A percentile compares a stretch with the other conserved stretches of the same genome.
These are phyloP conservation scores for Kodamaea kakaduensis DNA, from an alignment of 805 yeast species.

Conservation along the genomic window DNA sequence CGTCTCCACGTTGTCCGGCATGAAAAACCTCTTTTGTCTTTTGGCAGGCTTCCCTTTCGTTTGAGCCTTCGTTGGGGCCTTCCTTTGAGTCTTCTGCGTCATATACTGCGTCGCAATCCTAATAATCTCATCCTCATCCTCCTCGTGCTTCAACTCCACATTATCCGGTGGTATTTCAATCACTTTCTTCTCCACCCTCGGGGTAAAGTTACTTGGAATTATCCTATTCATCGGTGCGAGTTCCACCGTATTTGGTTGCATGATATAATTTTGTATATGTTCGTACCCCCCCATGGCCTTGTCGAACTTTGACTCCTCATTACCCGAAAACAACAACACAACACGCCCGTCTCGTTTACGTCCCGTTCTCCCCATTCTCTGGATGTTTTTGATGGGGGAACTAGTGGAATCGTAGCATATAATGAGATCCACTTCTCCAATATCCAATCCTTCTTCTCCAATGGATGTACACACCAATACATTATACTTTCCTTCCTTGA, in stretches of 20 bases:
- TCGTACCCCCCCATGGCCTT: conserved; percentile 82
- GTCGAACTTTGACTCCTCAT: conserved; percentile 75
- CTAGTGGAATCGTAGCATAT: conserved; percentile 90
- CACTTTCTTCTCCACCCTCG: conserved; percentile 50
- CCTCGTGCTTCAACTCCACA: conserved; percentile 49
- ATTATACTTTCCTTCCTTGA: conserved; percentile 70
- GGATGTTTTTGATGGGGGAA: conserved; percentile 89
- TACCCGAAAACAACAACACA: conserved; percentile 66
- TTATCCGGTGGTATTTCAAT: conserved; percentile 75
- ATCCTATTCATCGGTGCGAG: conserved; percentile 59
- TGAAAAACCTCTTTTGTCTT: conserved; percentile 49
- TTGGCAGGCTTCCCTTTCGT: conserved; percentile 13
- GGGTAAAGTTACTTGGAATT: conserved; percentile 54
- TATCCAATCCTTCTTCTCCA: conserved; percentile 98
- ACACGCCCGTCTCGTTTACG: conserved; percentile 88
- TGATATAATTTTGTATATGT: conserved; percentile 67
- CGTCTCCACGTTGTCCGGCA: conserved; percentile 69
- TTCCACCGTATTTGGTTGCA: conserved; percentile 40
- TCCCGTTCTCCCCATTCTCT: conserved; percentile 98
- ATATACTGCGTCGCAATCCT: conserved; percentile 64
- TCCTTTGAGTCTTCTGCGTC: conserved; percentile 30
- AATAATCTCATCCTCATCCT: conserved; percentile 63
- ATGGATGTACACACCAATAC: conserved; percentile 92
- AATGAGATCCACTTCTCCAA: conserved; percentile 95
- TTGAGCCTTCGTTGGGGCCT: too few relatives aligned